phyloP scores from a whole-genome alignment of 139 green algal species.

The Ulvella scutata region DNA sequence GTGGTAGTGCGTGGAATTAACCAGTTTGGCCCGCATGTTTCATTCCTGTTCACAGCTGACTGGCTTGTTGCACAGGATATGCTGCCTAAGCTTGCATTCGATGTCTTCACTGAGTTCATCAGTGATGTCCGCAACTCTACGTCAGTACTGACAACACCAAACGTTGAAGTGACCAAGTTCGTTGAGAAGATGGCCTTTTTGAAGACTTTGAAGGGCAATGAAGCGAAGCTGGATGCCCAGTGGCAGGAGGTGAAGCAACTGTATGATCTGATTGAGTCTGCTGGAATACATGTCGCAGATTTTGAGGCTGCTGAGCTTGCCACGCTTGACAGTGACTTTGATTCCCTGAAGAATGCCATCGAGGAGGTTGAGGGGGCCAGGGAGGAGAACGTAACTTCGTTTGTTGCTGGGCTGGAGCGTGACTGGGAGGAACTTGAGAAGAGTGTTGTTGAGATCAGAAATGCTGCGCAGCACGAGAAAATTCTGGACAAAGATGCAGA shows the following conservation, averaged over 20 bases:
- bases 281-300: constrained; percentile 36
- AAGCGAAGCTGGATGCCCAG: constrained; percentile 16
- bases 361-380: constrained; percentile 44
- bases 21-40: too few relatives aligned
- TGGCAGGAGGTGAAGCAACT: constrained; percentile 38
- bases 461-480: constrained; percentile 47
- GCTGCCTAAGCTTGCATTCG: neutral
- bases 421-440: constrained; percentile 34
- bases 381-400: constrained; percentile 49
- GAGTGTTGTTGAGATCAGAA: constrained; percentile 30
- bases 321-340: constrained; percentile 46
- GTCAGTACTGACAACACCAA: constrained; percentile 19
- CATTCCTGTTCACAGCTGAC: too few relatives aligned
- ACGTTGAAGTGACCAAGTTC: constrained; percentile 49
- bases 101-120: constrained; percentile 49
- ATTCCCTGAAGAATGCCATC: constrained; percentile 35
- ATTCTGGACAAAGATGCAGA: constrained; percentile 41
- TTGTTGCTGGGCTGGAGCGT: constrained; percentile 39
- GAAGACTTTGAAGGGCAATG: neutral
- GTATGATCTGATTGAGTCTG: constrained; percentile 56
- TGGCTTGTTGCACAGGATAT: neutral
- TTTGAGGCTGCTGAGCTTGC: constrained; percentile 56
- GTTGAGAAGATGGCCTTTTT: constrained; percentile 35
- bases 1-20: too few relatives aligned
- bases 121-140: constrained; percentile 35